These are phyloP conservation scores for Craterostigma plantagineum DNA, from an alignment of 257 asterid genomes.

Conservation along the genomic window DNA sequence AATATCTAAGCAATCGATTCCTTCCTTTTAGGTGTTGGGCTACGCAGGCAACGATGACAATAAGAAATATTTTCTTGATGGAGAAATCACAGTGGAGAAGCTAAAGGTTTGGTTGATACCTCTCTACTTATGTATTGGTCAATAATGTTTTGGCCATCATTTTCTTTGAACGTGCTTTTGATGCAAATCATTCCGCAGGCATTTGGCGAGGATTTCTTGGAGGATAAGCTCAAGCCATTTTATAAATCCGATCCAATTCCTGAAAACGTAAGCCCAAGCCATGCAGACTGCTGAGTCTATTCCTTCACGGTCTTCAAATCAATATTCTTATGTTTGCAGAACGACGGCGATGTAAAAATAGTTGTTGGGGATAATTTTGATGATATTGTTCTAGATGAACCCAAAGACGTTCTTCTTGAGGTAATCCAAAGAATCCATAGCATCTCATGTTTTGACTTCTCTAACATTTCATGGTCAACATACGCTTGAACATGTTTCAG, in stretches of 20 bases:
- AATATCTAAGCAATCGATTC: neutral
- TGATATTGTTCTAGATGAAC: slow-evolving; percentile 51
- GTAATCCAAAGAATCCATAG: slow-evolving; percentile 14
- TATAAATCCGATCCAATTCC: slow-evolving; percentile 87
- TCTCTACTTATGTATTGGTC: too few species aligned
- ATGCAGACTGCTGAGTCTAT: neutral
- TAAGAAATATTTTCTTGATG: slow-evolving; percentile 38
- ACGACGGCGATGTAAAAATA: slow-evolving; percentile 72
- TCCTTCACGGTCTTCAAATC: neutral
- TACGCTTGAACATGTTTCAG: slow-evolving; percentile 14
- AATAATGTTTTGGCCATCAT: neutral
- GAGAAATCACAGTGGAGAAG: slow-evolving; percentile 46
- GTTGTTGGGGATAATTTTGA: slow-evolving; percentile 46
- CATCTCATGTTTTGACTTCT: neutral
- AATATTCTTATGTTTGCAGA: slow-evolving; percentile 16
- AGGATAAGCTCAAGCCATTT: slow-evolving; percentile 67
- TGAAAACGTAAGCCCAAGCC: slow-evolving; percentile 31
- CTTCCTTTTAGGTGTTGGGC: slow-evolving; percentile 47
- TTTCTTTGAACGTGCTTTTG: neutral
- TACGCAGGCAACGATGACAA: slow-evolving; percentile 39
- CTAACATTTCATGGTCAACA: slow-evolving; percentile 1
- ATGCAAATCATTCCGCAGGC: slow-evolving; percentile 20
- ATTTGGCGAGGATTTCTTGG: slow-evolving; percentile 54
- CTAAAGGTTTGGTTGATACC: slow-evolving; percentile 42
- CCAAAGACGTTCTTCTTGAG: slow-evolving; percentile 95